Evolutionary conservation across 73 alveolate genomes (phyloP), one percentile per base, ranked within the genome.

Genomic region (Paraurostyla sp.): DNA sequence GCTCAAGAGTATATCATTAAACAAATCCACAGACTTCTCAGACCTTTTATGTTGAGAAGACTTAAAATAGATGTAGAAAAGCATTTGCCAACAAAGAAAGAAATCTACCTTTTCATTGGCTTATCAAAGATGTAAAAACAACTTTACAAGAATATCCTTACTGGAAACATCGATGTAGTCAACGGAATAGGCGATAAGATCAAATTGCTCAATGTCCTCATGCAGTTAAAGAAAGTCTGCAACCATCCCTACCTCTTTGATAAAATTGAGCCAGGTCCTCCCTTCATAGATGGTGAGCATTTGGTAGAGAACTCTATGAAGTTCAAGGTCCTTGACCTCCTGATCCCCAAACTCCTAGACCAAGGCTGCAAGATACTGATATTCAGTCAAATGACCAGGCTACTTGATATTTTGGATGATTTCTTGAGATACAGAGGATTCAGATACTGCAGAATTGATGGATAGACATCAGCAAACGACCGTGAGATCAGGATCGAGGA

Each of bases 221-320:
- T 98, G 99, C 97, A 97, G 89, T 92, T 98, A 35, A 94, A 97
- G 81, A 92, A 97, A 78, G 99, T 98, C 20, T 97, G 99, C 88
- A 97, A 98, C 76, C 99, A 98, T 92, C 99, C 99, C 6, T 98
- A 97, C 89, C 92, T 98, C 40, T 98, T 98, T 68, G 98, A 96
- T 27, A 95, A 95, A 58, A 69, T 97, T 0, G 98, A 95, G 87
- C 95, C 97, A 45, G 99, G 98, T 29, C 98, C 99, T 43, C 99
- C 99, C 0, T 96, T 88, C 75, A 92, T 92, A 22, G 99, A 96
- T 85, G 98, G 98, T 7, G 99, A 96, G 41, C 99, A 98, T 88
- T 75, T 98, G 82, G 78, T 97, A 36, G 97, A 97, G 76, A 91
- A 94, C 78, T 92, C 98, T 7, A 95, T 96, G 97, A 97, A 98